Evolutionary conservation across 108 stramenopile genomes (phyloP).

Genomic region (Aureococcus anophagefferens): DNA sequence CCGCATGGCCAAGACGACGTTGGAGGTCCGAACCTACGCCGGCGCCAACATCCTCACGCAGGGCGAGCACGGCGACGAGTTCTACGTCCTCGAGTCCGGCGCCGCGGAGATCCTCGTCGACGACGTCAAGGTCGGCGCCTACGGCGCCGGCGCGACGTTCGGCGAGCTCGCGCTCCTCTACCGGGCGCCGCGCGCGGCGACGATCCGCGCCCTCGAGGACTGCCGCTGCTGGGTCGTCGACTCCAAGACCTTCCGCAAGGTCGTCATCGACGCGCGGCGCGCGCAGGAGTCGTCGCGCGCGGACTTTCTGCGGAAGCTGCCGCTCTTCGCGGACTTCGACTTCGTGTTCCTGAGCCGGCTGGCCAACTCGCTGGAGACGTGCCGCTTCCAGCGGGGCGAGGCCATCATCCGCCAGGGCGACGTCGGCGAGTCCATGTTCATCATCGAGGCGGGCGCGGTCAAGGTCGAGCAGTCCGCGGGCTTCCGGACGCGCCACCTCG

Average conservation of each 20-base stretch:
- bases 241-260: background rate
- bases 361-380: background rate
- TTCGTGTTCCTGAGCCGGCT: background rate
- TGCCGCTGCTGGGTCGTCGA: constrained; percentile 25
- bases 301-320: too few species aligned
- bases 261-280: too few species aligned
- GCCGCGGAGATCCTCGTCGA: constrained; percentile 17
- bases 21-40: too few species aligned
- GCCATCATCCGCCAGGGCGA: too few species aligned
- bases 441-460: too few species aligned
- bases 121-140: constrained; percentile 10
- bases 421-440: too few species aligned
- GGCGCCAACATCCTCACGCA: constrained; percentile 13
- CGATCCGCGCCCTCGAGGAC: constrained; percentile 47
- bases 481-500: too few species aligned
- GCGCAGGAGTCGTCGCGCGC: too few species aligned
- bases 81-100: constrained; percentile 22
- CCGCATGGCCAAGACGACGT: too few species aligned
- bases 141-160: constrained; percentile 46
- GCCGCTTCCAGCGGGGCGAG: too few species aligned
- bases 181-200: constrained; percentile 74
- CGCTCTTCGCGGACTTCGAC: background rate
- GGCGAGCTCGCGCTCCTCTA: constrained; percentile 83
- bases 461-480: too few species aligned
- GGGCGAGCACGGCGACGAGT: constrained; percentile 19